Evolutionary conservation across 371 early-diverging fungal species (phyloP), one percentile per base, ranked within the genome.

Genomic region (Cokeromyces recurvatus): DNA sequence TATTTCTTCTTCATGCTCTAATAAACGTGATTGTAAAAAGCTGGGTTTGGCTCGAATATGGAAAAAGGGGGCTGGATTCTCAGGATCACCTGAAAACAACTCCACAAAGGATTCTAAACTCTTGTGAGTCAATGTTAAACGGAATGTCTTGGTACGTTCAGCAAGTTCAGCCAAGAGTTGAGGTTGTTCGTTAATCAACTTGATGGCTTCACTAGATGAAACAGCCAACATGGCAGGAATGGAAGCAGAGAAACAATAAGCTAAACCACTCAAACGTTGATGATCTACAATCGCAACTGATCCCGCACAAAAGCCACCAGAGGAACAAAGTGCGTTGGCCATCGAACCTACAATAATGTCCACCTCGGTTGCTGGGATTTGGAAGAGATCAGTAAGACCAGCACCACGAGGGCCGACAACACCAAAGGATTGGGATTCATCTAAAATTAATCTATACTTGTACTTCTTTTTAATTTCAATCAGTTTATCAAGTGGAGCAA

Each of bases 241-340:
- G 11, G 99, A 92, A 5, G 99, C 99, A 22, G 99, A 98, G 73
- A 94, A 99, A 51, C 92, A 92, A 68, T 99, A 99, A 0, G 95
- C 90, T 15, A 78, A 73, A 8, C 97, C 95, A 8, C 92, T 90
- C 6, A 99, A 80, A 38, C 98, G 84, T 71, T 97, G 85, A 74
- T 98, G 96, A 53, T 98, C 97, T 17, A 94, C 79, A 29, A 95
- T 85, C 46, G 93, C 91, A 50, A 76, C 78, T 46, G 82, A 78
- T 16, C 95, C 94, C 43, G 88, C 88, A 68, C 93, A 92, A 81
- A 99, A 99, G 5, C 98, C 99, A 45, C 99, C 99, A 2, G 92
- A 81, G 0, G 92, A 73, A 20, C 89, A 85, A 17, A 97, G 69
- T 0, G 94, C 79, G 60, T 87, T 84, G 34, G 90, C 77, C 78